A percentile compares a stretch with the other conserved stretches of the same genome.
Conservation (phyloP, 495 filamentous ascomycete genomes). For the Diplogelasinospora grovesii region DNA sequence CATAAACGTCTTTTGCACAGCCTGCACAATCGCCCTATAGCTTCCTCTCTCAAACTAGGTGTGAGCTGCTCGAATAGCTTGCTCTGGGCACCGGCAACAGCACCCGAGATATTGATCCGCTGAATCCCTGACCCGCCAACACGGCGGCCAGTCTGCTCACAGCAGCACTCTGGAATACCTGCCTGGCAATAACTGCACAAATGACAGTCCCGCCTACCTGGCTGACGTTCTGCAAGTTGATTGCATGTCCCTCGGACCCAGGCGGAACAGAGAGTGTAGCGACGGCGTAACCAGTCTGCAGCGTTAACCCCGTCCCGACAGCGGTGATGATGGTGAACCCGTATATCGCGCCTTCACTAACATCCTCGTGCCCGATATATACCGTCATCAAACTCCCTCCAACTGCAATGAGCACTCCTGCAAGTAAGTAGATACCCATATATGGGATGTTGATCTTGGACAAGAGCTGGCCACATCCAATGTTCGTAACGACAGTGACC, state of each 20-base stretch:
- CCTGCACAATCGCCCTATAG: slow-evolving; percentile 43
- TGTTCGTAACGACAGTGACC: slow-evolving; percentile 38
- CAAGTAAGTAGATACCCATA: slow-evolving; percentile 51
- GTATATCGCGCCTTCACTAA: slow-evolving; percentile 39
- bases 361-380: slow-evolving; percentile 28
- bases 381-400: slow-evolving; percentile 48
- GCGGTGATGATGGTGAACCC: slow-evolving; percentile 48
- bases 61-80: slow-evolving; percentile 31
- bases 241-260: slow-evolving; percentile 32
- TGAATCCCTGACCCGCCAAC: slow-evolving; percentile 29
- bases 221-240: slow-evolving; percentile 47
- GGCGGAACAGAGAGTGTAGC: slow-evolving; percentile 41
- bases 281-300: slow-evolving; percentile 49
- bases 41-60: slow-evolving; percentile 25
- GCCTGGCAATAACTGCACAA: slow-evolving; percentile 49
- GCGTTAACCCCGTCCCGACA: slow-evolving; percentile 45
- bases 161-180: slow-evolving; percentile 47
- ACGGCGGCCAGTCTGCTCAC: slow-evolving; percentile 23
- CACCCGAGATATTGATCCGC: slow-evolving; percentile 32
- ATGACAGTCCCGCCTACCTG: slow-evolving; percentile 50
- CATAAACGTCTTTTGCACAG: slow-evolving; percentile 47
- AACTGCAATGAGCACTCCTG: slow-evolving; percentile 41
- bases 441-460: slow-evolving; percentile 46
- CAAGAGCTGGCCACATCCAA: slow-evolving; percentile 47
- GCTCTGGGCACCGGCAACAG: slow-evolving; percentile 43